These are phyloP conservation scores for Insectozyma bohioensis DNA, from an alignment of 1,139 yeast species.

Conservation along the genomic window DNA sequence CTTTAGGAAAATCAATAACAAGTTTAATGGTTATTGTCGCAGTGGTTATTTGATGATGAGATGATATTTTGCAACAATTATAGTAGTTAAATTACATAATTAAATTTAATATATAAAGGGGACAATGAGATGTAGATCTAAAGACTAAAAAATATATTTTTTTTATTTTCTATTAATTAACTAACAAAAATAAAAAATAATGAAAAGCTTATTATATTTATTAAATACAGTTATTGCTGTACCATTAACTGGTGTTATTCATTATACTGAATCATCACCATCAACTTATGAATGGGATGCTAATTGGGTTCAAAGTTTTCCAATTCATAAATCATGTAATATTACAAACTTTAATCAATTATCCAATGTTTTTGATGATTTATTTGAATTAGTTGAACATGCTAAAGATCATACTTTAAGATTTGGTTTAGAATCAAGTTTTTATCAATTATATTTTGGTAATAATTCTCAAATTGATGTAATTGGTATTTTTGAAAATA, in stretches of 20 bases:
- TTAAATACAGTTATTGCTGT: slow-evolving; percentile 5
- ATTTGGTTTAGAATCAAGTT: slow-evolving; percentile 22
- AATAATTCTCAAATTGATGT: slow-evolving; percentile 29
- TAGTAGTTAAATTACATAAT: too few species aligned
- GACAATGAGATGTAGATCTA: too few species aligned
- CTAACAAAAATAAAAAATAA: too few species aligned
- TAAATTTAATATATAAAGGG: too few species aligned
- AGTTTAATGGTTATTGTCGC: too few species aligned
- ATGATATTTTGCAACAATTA: too few species aligned
- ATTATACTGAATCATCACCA: slow-evolving; percentile 4
- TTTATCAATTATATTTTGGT: slow-evolving; percentile 28
- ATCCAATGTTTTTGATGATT: slow-evolving; percentile 18
- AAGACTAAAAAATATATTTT: too few species aligned
- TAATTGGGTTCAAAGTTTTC: slow-evolving; percentile 17
- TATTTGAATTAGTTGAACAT: slow-evolving; percentile 21
- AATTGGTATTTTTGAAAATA: slow-evolving; percentile 28
- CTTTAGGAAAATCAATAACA: too few species aligned
- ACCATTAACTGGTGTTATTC: slow-evolving; percentile 5
- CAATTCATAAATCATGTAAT: slow-evolving; percentile 23
- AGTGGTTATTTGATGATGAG: too few species aligned
- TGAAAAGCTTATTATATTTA: slow-evolving; percentile 1
- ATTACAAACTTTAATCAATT: slow-evolving; percentile 21
- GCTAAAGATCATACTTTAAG: slow-evolving; percentile 26
- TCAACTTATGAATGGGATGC: slow-evolving; percentile 20
- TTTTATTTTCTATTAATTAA: too few species aligned